Evolutionary conservation across 441 rosid genomes (phyloP).

Genomic region (Arabidopsis hybrid): DNA sequence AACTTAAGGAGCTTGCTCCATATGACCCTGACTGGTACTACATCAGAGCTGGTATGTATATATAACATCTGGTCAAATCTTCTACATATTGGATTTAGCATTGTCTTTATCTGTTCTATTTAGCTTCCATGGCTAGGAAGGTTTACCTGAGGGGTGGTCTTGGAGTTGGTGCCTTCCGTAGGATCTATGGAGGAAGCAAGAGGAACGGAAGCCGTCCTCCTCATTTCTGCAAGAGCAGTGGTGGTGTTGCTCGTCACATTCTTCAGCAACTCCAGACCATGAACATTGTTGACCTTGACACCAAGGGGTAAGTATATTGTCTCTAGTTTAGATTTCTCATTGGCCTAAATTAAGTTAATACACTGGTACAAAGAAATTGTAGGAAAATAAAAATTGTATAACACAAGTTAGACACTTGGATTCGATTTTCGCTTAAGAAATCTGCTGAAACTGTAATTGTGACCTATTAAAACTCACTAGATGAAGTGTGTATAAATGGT

Average conservation of each 20-base stretch:
- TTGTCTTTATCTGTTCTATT: neutral
- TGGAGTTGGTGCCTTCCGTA: constrained; percentile 90
- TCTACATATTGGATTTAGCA: neutral
- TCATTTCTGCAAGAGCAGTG: constrained; percentile 95
- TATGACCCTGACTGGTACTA: constrained; percentile 98
- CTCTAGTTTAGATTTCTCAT: neutral
- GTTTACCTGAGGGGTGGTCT: constrained; percentile 91
- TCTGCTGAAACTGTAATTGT: too few species aligned
- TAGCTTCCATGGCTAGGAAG: constrained; percentile 96
- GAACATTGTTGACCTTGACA: constrained; percentile 75
- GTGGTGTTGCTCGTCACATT: constrained; percentile 86
- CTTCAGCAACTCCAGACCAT: constrained; percentile 82
- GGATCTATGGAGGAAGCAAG: constrained; percentile 94
- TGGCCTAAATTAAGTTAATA: neutral
- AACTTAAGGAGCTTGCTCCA: constrained; percentile 91
- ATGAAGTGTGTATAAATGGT: neutral
- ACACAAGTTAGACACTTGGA: neutral
- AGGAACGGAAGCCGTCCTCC: constrained; percentile 94
- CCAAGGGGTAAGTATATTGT: constrained; percentile 68
- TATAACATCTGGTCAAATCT: neutral
- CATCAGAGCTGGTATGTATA: constrained; percentile 74
- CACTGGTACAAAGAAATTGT: neutral
- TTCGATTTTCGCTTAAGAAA: neutral
- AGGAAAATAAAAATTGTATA: neutral
- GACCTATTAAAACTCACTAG: neutral